Conservation (phyloP, 1,284 basidiomycete species). For the Ustilago sp. region DNA sequence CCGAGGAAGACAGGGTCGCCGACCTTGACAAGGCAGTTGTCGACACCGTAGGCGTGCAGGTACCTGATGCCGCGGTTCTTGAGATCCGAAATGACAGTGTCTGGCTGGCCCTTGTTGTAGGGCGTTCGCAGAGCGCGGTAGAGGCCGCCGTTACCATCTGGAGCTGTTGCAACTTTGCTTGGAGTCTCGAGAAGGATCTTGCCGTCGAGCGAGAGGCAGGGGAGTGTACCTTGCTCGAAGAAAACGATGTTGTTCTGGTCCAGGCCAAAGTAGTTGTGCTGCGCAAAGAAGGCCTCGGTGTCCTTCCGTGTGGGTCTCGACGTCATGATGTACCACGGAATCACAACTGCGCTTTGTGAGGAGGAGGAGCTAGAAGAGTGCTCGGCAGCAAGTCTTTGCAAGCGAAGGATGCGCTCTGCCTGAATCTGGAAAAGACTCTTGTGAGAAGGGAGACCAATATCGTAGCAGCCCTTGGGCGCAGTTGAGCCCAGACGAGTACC, state of each 20-base stretch:
- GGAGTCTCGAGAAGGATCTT: constrained; percentile 88
- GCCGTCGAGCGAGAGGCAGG: constrained; percentile 92
- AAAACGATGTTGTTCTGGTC: constrained; percentile 84
- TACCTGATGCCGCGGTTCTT: constrained; percentile 82
- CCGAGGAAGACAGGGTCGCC: constrained; percentile 97
- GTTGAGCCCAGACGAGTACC: constrained; percentile 92
- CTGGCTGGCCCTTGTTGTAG: constrained; percentile 71
- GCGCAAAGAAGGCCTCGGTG: constrained; percentile 86
- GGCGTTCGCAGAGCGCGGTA: constrained; percentile 91
- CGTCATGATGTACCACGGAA: constrained; percentile 99
- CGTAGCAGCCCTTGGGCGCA: constrained; percentile 97
- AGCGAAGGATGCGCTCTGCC: constrained; percentile 87
- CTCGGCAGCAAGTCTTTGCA: constrained; percentile 79
- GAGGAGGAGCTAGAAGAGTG: constrained; percentile 73
- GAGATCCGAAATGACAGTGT: constrained; percentile 87
- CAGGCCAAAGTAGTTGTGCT: constrained; percentile 86
- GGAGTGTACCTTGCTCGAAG: constrained; percentile 99
- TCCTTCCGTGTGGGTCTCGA: constrained; percentile 90
- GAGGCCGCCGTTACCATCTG: constrained; percentile 96
- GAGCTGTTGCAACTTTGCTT: constrained; percentile 87
- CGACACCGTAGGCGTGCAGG: constrained; percentile 95
- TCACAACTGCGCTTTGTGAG: constrained; percentile 73
- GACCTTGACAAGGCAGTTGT: constrained; percentile 98
- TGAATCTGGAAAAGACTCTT: constrained; percentile 97
- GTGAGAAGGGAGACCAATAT: constrained; percentile 91